Evolutionary conservation across 2,329 filamentous ascomycete species (phyloP).

Genomic region (Thielaviopsis musarum): DNA sequence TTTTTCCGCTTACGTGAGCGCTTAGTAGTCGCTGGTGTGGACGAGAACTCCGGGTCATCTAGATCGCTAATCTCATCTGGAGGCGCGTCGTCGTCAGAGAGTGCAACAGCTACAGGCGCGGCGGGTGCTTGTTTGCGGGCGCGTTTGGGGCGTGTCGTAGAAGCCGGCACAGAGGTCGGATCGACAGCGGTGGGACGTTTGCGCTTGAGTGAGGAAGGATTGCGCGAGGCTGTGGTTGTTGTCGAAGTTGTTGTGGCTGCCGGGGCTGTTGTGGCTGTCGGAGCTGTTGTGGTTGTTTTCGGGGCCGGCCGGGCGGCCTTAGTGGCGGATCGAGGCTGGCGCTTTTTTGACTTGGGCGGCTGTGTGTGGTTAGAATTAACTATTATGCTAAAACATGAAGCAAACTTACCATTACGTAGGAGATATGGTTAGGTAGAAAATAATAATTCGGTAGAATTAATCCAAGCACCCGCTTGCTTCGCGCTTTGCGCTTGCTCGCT

Average conservation of each 20-base stretch:
- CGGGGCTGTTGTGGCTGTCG: background rate
- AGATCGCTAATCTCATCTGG: background rate
- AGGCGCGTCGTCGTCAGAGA: background rate
- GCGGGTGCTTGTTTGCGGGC: background rate
- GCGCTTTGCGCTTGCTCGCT: too few species aligned
- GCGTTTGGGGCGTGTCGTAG: background rate
- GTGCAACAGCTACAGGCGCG: background rate
- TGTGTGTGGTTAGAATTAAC: background rate
- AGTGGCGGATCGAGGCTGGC: background rate
- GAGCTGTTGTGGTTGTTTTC: background rate
- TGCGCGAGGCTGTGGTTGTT: background rate
- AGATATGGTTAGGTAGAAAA: too few species aligned
- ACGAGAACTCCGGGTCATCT: background rate
- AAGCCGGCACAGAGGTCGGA: background rate
- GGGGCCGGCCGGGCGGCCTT: background rate
- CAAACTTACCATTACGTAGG: background rate
- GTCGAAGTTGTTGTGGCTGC: too few species aligned
- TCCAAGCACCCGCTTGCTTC: too few species aligned
- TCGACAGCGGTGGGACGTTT: background rate
- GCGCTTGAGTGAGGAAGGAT: background rate
- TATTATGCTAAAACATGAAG: too few species aligned
- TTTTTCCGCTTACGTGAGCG: background rate
- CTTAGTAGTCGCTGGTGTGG: background rate
- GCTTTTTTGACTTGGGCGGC: background rate
- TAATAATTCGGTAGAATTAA: too few species aligned